phyloP scores from a whole-genome alignment of 768 basidiomycete genomes.

The Naganishia kalamii region DNA sequence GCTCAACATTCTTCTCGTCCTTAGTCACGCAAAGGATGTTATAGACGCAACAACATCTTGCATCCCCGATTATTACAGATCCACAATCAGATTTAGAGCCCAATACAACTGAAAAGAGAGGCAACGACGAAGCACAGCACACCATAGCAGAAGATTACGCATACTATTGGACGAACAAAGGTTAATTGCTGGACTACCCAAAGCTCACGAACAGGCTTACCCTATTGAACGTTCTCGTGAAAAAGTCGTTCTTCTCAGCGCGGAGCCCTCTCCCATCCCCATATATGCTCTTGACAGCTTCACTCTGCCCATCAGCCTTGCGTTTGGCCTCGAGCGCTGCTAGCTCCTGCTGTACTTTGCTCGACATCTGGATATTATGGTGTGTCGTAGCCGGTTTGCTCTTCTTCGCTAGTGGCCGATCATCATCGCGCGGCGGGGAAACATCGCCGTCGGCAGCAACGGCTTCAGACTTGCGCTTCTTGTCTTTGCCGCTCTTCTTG shows the following conservation, averaged over 20 bases:
- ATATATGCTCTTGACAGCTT: slow-evolving; percentile 24
- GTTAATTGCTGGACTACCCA: neutral
- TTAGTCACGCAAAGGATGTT: too few species aligned
- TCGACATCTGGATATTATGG: slow-evolving; percentile 8
- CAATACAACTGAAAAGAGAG: neutral
- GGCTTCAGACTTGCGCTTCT: slow-evolving; percentile 24
- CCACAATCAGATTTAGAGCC: neutral
- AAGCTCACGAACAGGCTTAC: slow-evolving; percentile 5
- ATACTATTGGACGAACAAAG: neutral
- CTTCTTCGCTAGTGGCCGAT: neutral
- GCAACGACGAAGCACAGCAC: neutral
- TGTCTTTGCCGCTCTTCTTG: slow-evolving; percentile 9
- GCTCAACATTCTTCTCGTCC: too few species aligned
- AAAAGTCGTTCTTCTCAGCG: slow-evolving; percentile 24
- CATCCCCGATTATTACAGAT: neutral
- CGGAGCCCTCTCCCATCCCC: slow-evolving; percentile 11
- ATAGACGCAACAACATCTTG: too few species aligned
- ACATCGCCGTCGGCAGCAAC: neutral
- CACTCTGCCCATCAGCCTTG: slow-evolving; percentile 20
- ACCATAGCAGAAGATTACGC: neutral
- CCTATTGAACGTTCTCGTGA: slow-evolving; percentile 25
- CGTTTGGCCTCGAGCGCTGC: slow-evolving; percentile 21
- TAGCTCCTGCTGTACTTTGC: slow-evolving; percentile 19
- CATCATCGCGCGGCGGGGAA: neutral
- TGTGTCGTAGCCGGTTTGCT: neutral